These are phyloP conservation scores for Datisca glomerata DNA, from an alignment of 306 rosid genomes.

Conservation along the genomic window DNA sequence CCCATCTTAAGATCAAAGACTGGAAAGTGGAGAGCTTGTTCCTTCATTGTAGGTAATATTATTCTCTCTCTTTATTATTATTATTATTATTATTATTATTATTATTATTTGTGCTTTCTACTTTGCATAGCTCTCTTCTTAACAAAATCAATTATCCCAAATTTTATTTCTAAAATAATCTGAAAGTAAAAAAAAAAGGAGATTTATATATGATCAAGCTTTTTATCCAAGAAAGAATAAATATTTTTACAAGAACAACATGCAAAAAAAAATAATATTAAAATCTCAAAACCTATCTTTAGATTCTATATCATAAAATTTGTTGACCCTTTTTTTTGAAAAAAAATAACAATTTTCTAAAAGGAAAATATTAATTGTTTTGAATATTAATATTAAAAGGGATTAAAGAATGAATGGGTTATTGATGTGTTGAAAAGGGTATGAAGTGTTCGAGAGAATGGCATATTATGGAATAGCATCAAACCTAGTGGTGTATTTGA, in stretches of 20 bases:
- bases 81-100: not conserved
- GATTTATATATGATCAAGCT: no score
- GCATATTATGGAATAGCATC: slow-evolving; percentile 48
- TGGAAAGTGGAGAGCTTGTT: slow-evolving; percentile 91
- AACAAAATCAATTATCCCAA: no score
- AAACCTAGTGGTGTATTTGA: slow-evolving; percentile 27
- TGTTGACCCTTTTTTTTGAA: no score
- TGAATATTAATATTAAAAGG: not conserved
- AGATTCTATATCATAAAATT: no score
- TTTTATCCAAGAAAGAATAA: no score
- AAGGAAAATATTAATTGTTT: not conserved
- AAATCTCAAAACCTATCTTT: no score
- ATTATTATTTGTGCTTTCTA: not conserved
- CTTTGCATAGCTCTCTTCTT: not conserved
- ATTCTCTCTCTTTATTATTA: not conserved
- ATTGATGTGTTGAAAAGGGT: slow-evolving; percentile 19
- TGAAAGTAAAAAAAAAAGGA: no score
- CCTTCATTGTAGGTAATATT: slow-evolving; percentile 54
- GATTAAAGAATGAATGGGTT: not conserved
- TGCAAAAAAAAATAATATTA: no score
- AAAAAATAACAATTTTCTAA: not conserved
- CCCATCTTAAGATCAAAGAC: slow-evolving; percentile 57
- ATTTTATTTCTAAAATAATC: no score
- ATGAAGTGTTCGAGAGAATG: slow-evolving; percentile 50
- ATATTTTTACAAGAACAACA: no score